Evolutionary conservation across 495 filamentous ascomycete genomes (phyloP).

Genomic region (Diplogelasinospora grovesii): DNA sequence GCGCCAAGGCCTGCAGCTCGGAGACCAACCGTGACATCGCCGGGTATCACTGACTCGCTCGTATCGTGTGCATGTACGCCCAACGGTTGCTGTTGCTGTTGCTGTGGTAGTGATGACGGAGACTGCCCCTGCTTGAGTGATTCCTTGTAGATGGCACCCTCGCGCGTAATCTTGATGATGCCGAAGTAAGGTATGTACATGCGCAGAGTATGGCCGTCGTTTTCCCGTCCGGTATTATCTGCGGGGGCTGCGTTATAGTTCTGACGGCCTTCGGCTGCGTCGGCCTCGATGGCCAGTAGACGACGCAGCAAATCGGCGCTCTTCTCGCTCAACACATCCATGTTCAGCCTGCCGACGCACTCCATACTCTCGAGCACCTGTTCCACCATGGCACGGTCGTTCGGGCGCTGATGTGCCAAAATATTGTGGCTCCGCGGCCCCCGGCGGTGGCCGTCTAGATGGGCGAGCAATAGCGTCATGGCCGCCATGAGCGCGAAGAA

Average conservation of each 20-base stretch:
- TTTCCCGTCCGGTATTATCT: background rate
- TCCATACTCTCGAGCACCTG: constrained; percentile 37
- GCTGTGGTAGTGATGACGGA: background rate
- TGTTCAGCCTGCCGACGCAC: constrained; percentile 32
- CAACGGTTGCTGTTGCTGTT: no score
- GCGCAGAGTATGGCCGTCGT: background rate
- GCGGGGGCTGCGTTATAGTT: constrained; percentile 10
- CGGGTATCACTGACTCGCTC: no score
- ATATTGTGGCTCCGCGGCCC: constrained; percentile 8
- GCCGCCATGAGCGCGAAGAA: constrained; percentile 27
- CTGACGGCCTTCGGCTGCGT: constrained; percentile 10
- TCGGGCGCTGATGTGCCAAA: constrained; percentile 31
- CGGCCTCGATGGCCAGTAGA: constrained; percentile 22
- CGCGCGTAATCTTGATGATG: constrained; percentile 6
- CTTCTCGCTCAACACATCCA: constrained; percentile 18
- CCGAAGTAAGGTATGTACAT: constrained; percentile 17
- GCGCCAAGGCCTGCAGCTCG: no score
- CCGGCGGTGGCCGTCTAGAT: constrained; percentile 6
- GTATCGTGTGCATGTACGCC: no score
- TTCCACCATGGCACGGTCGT: constrained; percentile 41
- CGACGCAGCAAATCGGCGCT: constrained; percentile 10
- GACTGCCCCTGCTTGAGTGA: background rate
- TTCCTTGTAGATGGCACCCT: constrained; percentile 3
- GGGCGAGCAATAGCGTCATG: constrained; percentile 23
- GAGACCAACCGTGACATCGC: no score